phyloP scores from a whole-genome alignment of 2,329 filamentous ascomycete genomes.

The Penicillium sp. region DNA sequence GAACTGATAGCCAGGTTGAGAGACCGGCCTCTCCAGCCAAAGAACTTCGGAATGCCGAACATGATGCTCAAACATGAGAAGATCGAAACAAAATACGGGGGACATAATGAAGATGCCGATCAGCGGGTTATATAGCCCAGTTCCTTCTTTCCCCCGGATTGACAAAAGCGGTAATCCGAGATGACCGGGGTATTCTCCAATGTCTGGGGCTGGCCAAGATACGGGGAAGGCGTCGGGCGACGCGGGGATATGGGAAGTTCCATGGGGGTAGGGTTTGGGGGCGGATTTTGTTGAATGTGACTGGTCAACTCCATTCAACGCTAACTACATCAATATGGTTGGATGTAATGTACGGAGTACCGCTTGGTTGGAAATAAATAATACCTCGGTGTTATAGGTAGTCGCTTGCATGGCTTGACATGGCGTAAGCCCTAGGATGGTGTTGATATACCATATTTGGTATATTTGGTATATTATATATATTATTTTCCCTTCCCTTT shows the following conservation, averaged over 20 bases:
- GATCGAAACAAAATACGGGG: conserved; percentile 4
- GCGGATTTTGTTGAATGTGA: conserved; percentile 9
- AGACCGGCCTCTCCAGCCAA: conserved; percentile 28
- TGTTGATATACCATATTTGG: background rate
- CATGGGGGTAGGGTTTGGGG: conserved; percentile 11
- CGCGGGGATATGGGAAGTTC: conserved; percentile 17
- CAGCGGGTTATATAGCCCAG: conserved; percentile 25
- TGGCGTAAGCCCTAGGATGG: background rate
- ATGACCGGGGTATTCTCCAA: conserved; percentile 5
- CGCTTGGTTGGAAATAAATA: background rate
- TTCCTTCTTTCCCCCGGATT: conserved; percentile 16
- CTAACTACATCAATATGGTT: background rate
- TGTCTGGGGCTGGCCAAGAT: conserved; percentile 25
- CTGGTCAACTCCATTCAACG: background rate
- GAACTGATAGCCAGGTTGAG: conserved; percentile 41
- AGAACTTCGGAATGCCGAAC: conserved; percentile 30
- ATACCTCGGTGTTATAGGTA: conserved; percentile 1
- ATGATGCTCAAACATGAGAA: conserved; percentile 19
- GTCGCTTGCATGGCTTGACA: conserved; percentile 6
- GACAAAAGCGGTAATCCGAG: conserved; percentile 28
- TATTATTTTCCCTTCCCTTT: background rate
- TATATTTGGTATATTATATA: too few relatives aligned
- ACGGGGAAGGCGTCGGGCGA: conserved; percentile 19
- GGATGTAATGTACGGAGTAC: background rate
- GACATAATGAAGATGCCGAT: conserved; percentile 2